These are phyloP conservation scores for Penicillium atrosanguineum DNA, from an alignment of 495 filamentous ascomycete genomes.

Conservation along the genomic window DNA sequence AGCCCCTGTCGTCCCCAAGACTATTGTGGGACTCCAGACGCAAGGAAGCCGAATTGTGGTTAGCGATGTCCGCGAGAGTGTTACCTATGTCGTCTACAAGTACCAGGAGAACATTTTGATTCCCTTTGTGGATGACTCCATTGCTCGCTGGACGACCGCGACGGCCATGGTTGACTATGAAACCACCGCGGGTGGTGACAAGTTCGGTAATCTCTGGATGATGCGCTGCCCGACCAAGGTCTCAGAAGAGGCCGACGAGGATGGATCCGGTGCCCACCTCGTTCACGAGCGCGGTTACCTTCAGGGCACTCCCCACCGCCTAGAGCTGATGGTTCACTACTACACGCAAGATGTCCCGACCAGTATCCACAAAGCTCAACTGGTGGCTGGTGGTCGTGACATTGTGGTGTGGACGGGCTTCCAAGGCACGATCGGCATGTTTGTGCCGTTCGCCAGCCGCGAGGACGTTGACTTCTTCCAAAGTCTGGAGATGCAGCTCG, in stretches of 20 bases:
- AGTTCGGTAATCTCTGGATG: slow-evolving; percentile 95
- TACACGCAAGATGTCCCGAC: slow-evolving; percentile 92
- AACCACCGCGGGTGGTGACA: slow-evolving; percentile 91
- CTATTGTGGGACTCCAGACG: slow-evolving; percentile 83
- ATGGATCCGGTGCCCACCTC: slow-evolving; percentile 84
- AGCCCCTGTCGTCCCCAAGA: slow-evolving; percentile 71
- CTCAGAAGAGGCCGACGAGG: slow-evolving; percentile 87
- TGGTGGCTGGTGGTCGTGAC: slow-evolving; percentile 89
- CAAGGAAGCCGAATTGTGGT: slow-evolving; percentile 91
- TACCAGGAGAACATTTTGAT: slow-evolving; percentile 86
- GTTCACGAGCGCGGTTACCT: slow-evolving; percentile 85
- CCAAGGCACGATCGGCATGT: slow-evolving; percentile 87
- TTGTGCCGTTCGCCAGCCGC: slow-evolving; percentile 84
- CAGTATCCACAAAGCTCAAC: slow-evolving; percentile 80
- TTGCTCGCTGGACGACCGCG: slow-evolving; percentile 84
- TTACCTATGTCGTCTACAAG: slow-evolving; percentile 93
- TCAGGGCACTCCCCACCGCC: slow-evolving; percentile 79
- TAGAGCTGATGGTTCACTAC: slow-evolving; percentile 82
- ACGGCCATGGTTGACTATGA: slow-evolving; percentile 97
- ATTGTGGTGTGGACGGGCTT: slow-evolving; percentile 91
- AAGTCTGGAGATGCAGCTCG: slow-evolving; percentile 80
- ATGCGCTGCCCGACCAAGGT: slow-evolving; percentile 82
- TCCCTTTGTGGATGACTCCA: slow-evolving; percentile 84
- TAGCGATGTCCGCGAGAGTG: slow-evolving; percentile 85
- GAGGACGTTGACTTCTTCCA: slow-evolving; percentile 99